phyloP scores from a whole-genome alignment of 176 grass and related monocot genomes.

The Thalia dealbata region DNA sequence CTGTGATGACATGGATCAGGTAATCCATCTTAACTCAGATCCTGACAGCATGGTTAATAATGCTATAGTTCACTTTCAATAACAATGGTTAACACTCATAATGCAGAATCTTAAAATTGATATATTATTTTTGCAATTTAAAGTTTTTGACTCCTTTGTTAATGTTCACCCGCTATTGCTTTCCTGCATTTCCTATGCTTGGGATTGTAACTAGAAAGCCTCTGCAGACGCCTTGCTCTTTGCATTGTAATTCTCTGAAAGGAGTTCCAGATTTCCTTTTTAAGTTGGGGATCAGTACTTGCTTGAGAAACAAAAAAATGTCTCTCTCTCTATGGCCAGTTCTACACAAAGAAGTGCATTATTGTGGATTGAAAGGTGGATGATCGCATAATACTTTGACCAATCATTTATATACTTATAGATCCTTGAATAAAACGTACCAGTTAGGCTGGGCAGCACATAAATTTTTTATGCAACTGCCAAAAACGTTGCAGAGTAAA shows the following conservation, averaged over 20 bases:
- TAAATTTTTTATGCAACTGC: too few relatives aligned
- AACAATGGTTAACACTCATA: not conserved
- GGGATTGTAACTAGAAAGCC: not conserved
- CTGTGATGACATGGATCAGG: slow-evolving; percentile 99
- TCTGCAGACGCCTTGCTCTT: too few relatives aligned
- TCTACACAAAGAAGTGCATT: too few relatives aligned
- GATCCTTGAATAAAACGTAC: too few relatives aligned
- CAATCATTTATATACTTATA: too few relatives aligned
- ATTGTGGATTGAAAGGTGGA: too few relatives aligned
- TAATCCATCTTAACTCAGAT: slow-evolving; percentile 12
- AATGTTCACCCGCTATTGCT: not conserved
- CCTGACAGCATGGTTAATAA: not conserved
- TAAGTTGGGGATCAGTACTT: not conserved
- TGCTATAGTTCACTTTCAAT: not conserved
- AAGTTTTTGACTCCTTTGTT: not conserved
- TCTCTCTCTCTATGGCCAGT: too few relatives aligned
- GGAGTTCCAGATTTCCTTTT: not conserved
- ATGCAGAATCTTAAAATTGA: not conserved
- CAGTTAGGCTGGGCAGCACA: too few relatives aligned
- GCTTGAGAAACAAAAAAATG: not conserved
- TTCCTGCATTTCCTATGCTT: not conserved
- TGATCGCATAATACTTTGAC: too few relatives aligned
- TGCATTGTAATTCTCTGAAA: not conserved
- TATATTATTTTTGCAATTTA: not conserved
- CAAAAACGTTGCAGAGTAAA: too few relatives aligned